These are phyloP conservation scores for Penicillium olsonii DNA, from an alignment of 2,329 filamentous ascomycete species.

Conservation along the genomic window DNA sequence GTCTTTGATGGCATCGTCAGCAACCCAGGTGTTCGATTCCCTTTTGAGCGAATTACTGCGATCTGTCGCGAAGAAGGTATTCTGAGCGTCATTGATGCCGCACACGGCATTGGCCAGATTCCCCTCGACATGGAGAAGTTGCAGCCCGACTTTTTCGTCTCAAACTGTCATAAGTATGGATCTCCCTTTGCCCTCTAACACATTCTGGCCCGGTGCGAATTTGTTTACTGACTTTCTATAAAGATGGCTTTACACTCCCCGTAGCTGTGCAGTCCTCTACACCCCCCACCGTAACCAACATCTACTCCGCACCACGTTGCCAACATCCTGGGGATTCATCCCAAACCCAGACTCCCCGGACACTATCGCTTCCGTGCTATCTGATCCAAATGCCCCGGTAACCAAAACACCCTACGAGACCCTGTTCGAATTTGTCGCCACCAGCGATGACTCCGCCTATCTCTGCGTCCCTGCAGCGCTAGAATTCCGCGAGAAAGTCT, in stretches of 20 bases:
- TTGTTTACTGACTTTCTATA: conserved; percentile 9
- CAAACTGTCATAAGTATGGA: conserved; percentile 74
- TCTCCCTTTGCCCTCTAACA: not conserved
- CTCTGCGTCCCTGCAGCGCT: conserved; percentile 72
- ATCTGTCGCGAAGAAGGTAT: conserved; percentile 68
- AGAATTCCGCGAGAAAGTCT: conserved; percentile 65
- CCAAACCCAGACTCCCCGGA: conserved; percentile 38
- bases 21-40: conserved; percentile 75
- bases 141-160: conserved; percentile 82
- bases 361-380: conserved; percentile 52
- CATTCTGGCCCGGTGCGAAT: not conserved
- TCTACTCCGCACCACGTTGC: conserved; percentile 71
- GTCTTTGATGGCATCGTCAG: conserved; percentile 81
- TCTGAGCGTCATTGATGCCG: conserved; percentile 77
- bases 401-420: conserved; percentile 62
- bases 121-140: conserved; percentile 65
- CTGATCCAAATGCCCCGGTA: conserved; percentile 25
- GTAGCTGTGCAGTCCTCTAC: conserved; percentile 78
- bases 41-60: conserved; percentile 68
- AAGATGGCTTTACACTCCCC: conserved; percentile 78
- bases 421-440: conserved; percentile 77
- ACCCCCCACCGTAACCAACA: conserved; percentile 75
- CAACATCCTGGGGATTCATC: conserved; percentile 77
- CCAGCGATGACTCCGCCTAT: conserved; percentile 71
- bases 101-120: conserved; percentile 81